Base-by-base conservation (phyloP, 352 stramenopile species). In the Peronospora farinosa region DNA sequence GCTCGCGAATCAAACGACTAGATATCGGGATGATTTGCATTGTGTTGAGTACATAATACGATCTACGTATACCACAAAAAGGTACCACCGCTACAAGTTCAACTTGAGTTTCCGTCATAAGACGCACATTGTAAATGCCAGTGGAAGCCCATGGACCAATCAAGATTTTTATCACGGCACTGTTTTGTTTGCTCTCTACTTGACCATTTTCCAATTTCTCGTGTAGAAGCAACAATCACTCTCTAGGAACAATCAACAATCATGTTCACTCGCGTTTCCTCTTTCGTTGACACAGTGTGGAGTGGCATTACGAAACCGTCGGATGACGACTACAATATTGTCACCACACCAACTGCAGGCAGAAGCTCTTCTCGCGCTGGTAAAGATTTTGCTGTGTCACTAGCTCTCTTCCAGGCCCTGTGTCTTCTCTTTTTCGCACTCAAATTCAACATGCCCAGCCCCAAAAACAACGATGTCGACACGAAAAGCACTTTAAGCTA, bases 371-470 rank as follows among this genome's bases (percentile, higher is more conserved):
- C 32, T 3, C 17, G 16, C 5, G 15, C n/a, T 10, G 52, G 54
- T 25, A 60, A 40, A 33, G 25, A 30, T 23, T 60, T 60, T 39
- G 53, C 46, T 5, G 11, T 54, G 15, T 60, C 53, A 23, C 15
- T 54, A 10, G 17, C 48, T 1, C 17, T 51, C 2, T 60, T 60
- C 31, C 38, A 60, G 17, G 32, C 33, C 11, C 25, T 60, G 45
- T 60, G 53, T 41, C 25, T 60, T 16, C 28, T 60, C 45, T 47
- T 60, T 23, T 60, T 60, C 25, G 53, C 44, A 1, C 39, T 60
- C 2, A 60, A 60, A 39, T 60, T 60, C 32, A 46, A 54, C 27
- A 45, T 54, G 45, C 53, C 53, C 23, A 54, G 45, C 16, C 53
- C 44, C 2, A 48, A 49, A 23, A 40, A 45, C 23, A 44, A 46